These are phyloP conservation scores for Lignosus rhinocerotis DNA, from an alignment of 1,284 basidiomycete genomes.

Conservation along the genomic window DNA sequence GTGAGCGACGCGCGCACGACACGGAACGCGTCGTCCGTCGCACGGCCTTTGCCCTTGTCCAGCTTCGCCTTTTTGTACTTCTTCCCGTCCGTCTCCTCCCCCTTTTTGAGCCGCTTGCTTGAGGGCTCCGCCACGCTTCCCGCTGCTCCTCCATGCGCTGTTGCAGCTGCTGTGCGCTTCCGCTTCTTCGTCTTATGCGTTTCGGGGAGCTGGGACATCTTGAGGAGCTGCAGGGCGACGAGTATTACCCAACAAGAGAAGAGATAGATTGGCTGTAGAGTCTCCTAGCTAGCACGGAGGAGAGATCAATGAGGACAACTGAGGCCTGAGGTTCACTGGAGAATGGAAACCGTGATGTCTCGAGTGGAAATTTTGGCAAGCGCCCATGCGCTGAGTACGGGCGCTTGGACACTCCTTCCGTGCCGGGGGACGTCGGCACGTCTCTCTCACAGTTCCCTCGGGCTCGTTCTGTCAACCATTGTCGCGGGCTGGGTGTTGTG, in stretches of 20 bases:
- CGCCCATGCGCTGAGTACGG: conserved; percentile 4
- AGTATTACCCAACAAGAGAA: neutral
- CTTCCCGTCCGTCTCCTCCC: conserved; percentile 12
- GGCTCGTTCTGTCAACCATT: conserved; percentile 17
- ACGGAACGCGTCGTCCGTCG: conserved; percentile 59
- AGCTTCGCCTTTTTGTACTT: neutral
- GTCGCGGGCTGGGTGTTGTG: conserved; percentile 12
- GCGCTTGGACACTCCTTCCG: conserved; percentile 4
- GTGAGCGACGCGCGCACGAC: conserved; percentile 65
- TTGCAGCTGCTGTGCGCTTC: conserved; percentile 42
- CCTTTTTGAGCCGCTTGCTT: conserved; percentile 33
- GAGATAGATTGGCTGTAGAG: neutral
- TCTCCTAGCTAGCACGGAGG: neutral
- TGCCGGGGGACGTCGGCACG: conserved; percentile 18
- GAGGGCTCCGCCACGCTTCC: conserved; percentile 23
- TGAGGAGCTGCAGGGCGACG: neutral
- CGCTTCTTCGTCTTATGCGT: conserved; percentile 49
- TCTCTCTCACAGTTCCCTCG: conserved; percentile 22
- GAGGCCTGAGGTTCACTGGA: neutral
- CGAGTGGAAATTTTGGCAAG: conserved; percentile 22
- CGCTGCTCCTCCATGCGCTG: conserved; percentile 19
- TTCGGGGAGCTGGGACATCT: conserved; percentile 31
- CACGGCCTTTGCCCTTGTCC: conserved; percentile 39
- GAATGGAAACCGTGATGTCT: neutral
- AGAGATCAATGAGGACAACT: neutral